Percentiles rank a stretch among this genome's conserved stretches.
Evolutionary conservation across 352 stramenopile genomes (phyloP).

Genomic region (Pythium dissotocum): DNA sequence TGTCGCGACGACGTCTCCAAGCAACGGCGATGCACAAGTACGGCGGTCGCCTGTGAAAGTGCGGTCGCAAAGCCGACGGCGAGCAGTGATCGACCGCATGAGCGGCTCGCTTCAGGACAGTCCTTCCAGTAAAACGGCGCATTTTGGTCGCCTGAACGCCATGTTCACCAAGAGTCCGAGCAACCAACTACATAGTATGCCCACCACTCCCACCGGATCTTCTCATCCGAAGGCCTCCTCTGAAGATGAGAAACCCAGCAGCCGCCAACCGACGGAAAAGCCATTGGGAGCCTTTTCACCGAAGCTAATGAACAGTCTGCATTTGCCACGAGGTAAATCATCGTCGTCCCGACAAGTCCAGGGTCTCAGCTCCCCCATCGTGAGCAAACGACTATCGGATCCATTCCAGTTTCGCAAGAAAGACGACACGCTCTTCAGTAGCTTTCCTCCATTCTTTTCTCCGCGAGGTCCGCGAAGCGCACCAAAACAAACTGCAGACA

Average conservation of each 20-base stretch:
- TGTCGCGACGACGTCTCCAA: neutral
- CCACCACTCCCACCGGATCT: neutral
- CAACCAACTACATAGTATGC: neutral
- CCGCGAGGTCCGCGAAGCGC: conserved; percentile 9
- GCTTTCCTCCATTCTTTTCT: conserved; percentile 19
- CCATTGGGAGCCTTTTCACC: conserved; percentile 12
- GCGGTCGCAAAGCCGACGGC: conserved; percentile 11
- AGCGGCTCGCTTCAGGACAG: neutral
- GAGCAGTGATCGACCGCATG: conserved; percentile 8
- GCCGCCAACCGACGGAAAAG: neutral
- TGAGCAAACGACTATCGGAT: conserved; percentile 24
- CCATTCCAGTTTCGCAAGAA: conserved; percentile 26
- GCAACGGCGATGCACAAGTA: neutral
- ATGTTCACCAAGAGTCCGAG: conserved; percentile 27
- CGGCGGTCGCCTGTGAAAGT: conserved; percentile 12
- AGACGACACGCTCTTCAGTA: conserved; percentile 23
- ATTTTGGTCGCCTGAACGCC: conserved; percentile 24
- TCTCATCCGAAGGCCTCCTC: neutral
- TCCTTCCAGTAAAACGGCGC: conserved; percentile 6
- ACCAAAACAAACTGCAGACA: neutral
- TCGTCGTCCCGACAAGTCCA: conserved; percentile 18
- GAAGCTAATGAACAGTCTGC: conserved; percentile 27
- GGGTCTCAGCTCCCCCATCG: neutral
- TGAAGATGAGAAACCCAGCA: neutral
- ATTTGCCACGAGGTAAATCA: conserved; percentile 26